Evolutionary conservation across 345 rosid species (phyloP).

Genomic region (Salix brachista): DNA sequence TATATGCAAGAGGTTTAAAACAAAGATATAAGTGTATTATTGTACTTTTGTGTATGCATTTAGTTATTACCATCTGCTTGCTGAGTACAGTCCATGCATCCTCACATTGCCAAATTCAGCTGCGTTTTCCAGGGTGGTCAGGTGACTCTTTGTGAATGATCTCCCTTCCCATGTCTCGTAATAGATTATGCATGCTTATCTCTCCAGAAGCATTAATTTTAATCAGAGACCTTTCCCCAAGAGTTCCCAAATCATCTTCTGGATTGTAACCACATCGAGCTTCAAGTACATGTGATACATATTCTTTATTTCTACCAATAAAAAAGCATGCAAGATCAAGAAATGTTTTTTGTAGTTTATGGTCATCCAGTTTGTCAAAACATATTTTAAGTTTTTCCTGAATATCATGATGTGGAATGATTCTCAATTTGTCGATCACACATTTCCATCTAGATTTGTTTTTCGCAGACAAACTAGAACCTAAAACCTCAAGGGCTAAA

Average conservation of each 20-base stretch:
- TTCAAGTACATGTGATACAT: not conserved
- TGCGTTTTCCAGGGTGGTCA: too few species aligned
- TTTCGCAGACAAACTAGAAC: not conserved
- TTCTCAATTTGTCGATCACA: not conserved
- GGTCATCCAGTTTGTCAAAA: not conserved
- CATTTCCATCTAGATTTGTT: constrained; percentile 1
- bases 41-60: too few species aligned
- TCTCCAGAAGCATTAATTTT: too few species aligned
- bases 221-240: not conserved
- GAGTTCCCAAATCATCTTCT: not conserved
- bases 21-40: too few species aligned
- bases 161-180: too few species aligned
- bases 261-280: not conserved
- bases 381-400: not conserved
- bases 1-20: too few species aligned
- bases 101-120: too few species aligned
- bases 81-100: too few species aligned
- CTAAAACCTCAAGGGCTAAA: constrained; percentile 10
- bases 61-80: too few species aligned
- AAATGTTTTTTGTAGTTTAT: too few species aligned
- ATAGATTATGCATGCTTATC: too few species aligned
- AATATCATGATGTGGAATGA: not conserved
- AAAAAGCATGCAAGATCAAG: not conserved
- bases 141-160: too few species aligned
- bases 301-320: not conserved